Evolutionary conservation across 2,329 filamentous ascomycete species (phyloP).

Genomic region (Pseudogymnoascus sp.): DNA sequence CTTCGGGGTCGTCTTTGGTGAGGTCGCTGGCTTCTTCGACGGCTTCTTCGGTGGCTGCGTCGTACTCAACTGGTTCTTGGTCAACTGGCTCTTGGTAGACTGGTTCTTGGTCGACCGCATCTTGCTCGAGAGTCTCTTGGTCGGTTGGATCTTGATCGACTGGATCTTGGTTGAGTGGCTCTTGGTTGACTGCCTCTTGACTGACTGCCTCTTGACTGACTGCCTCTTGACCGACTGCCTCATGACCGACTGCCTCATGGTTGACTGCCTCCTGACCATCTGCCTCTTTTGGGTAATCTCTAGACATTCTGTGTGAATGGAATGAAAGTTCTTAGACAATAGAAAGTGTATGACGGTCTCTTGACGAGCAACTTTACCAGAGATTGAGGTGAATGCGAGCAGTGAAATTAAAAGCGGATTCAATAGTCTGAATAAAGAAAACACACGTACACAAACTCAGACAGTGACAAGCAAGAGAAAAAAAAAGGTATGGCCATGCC

Average conservation of each 20-base stretch:
- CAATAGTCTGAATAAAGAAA: not conserved
- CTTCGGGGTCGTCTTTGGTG: not conserved
- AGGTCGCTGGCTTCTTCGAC: not conserved
- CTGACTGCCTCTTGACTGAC: not conserved
- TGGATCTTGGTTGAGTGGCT: not conserved
- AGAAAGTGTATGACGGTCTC: not conserved
- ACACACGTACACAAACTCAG: not conserved
- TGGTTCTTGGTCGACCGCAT: not conserved
- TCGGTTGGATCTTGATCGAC: not conserved
- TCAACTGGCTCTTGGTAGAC: not conserved
- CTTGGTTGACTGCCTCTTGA: not conserved
- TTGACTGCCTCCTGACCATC: not conserved
- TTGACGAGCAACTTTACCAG: not conserved
- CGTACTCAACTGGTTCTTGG: not conserved
- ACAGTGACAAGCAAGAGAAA: not conserved
- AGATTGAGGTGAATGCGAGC: not conserved
- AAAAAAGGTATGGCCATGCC: not conserved
- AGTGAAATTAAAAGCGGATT: not conserved
- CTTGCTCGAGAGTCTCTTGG: not conserved
- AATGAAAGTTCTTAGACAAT: not conserved
- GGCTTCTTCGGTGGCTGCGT: not conserved
- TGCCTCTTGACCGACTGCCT: no score
- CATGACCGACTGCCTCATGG: no score
- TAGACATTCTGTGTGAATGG: not conserved
- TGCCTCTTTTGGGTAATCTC: not conserved